A percentile compares a stretch with the other conserved stretches of the same genome.
phyloP scores from a whole-genome alignment of 352 stramenopile species.

The Thraustochytrium striatum region DNA sequence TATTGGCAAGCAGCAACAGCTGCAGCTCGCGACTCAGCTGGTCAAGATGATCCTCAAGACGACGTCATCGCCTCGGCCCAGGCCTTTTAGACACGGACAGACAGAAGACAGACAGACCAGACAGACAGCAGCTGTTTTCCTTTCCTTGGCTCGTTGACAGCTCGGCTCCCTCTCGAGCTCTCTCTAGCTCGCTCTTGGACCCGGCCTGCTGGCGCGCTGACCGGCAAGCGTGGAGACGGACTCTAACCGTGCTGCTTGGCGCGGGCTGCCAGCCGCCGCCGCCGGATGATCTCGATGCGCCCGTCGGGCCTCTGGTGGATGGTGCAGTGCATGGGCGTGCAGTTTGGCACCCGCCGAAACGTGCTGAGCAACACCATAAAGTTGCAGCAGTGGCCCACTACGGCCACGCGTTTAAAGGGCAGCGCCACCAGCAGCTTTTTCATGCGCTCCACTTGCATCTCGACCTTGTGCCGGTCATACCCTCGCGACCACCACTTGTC shows the following conservation, averaged over 20 bases:
- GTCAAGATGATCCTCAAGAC: constrained; percentile 99
- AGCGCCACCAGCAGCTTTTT: constrained; percentile 18
- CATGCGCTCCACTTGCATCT: not conserved
- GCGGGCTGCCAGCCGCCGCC: not conserved
- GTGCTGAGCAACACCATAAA: constrained; percentile 10
- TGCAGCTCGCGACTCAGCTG: constrained; percentile 97
- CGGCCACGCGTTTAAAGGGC: not conserved
- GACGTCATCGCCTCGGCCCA: constrained; percentile 96
- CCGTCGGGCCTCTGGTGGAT: not conserved
- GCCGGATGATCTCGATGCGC: not conserved
- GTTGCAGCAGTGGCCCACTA: constrained; percentile 40
- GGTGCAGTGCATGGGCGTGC: not conserved
- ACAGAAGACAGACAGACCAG: no score
- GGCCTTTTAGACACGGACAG: no score
- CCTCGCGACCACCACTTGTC: constrained; percentile 7
- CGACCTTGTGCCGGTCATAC: not conserved
- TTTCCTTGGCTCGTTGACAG: no score
- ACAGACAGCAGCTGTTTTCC: no score
- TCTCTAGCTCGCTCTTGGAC: no score
- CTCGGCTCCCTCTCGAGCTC: no score
- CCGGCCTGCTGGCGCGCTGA: no score
- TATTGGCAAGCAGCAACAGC: constrained; percentile 99
- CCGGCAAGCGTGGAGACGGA: no score
- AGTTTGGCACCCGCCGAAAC: not conserved
- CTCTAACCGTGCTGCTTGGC: not conserved